Conservation (phyloP, 345 rosid genomes). For the Geranium rotundifolium region DNA sequence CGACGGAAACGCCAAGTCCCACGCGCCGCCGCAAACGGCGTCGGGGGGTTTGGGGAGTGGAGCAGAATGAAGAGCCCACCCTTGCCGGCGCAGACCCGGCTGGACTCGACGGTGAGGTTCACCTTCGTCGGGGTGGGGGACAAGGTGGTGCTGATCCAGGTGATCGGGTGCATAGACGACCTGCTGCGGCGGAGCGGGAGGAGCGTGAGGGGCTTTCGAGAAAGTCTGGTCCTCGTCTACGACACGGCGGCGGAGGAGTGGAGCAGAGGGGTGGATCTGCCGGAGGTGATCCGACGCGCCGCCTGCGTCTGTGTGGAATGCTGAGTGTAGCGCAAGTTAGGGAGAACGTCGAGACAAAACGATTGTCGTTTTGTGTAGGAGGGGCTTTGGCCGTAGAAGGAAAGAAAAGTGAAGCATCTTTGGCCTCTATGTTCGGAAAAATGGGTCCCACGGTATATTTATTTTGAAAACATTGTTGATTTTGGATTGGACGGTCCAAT, state of each 20-base stretch:
- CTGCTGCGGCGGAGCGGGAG: slow-evolving; percentile 69
- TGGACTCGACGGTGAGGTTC: slow-evolving; percentile 70
- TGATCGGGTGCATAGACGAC: slow-evolving; percentile 71
- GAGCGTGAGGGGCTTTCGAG: slow-evolving; percentile 40
- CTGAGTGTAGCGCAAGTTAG: not conserved
- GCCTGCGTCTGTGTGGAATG: slow-evolving; percentile 64
- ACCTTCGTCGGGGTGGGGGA: slow-evolving; percentile 58
- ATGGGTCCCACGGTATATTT: too few relatives aligned
- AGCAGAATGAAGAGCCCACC: slow-evolving; percentile 64
- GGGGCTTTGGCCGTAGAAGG: too few relatives aligned
- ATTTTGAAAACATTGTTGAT: too few relatives aligned
- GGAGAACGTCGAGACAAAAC: too few relatives aligned
- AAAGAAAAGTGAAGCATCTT: too few relatives aligned
- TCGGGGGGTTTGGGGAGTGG: slow-evolving; percentile 63
- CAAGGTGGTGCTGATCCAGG: slow-evolving; percentile 66
- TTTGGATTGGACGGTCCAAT: too few relatives aligned
- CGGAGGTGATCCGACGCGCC: slow-evolving; percentile 73
- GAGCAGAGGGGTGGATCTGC: slow-evolving; percentile 65
- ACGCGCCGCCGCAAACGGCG: not conserved
- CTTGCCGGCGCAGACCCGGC: slow-evolving; percentile 51
- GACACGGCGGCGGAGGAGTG: slow-evolving; percentile 49
- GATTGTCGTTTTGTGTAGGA: too few relatives aligned
- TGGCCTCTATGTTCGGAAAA: too few relatives aligned
- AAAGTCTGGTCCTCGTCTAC: slow-evolving; percentile 56
- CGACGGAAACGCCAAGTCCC: slow-evolving; percentile 17